Evolutionary conservation across 164 flowering plant species (phyloP).

Genomic region (Annona cherimola): DNA sequence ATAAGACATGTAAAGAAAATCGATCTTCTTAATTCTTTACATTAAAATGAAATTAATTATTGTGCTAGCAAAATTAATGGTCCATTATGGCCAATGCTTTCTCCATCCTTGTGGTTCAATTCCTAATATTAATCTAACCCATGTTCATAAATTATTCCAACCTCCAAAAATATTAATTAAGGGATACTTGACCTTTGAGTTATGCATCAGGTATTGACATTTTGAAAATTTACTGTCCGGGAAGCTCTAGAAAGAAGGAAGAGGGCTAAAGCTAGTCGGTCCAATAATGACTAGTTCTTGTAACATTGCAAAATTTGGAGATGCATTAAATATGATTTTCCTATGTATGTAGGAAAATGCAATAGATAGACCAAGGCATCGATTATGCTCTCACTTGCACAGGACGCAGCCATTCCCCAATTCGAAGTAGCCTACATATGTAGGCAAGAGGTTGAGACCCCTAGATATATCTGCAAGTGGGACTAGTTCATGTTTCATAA

Average conservation of each 20-base stretch:
- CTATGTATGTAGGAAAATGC: constrained; percentile 13
- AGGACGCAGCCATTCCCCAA: constrained; percentile 20
- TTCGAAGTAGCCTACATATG: constrained; percentile 9
- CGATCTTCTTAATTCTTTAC: constrained; percentile 2
- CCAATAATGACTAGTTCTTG: neutral
- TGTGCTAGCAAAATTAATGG: neutral
- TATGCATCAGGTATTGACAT: too few species aligned
- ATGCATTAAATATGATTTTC: constrained; percentile 10
- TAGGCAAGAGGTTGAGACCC: neutral
- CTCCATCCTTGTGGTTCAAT: too few species aligned
- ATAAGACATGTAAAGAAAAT: neutral
- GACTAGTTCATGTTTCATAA: neutral
- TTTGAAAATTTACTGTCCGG: neutral
- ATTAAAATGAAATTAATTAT: constrained; percentile 29
- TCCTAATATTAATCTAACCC: too few species aligned
- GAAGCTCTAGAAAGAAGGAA: constrained; percentile 12
- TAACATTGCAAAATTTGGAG: neutral
- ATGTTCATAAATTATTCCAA: neutral
- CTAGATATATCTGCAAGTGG: neutral
- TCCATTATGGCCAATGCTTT: neutral
- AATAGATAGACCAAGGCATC: constrained; percentile 11
- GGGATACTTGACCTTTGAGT: too few species aligned
- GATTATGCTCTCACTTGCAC: constrained; percentile 10
- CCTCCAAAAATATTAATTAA: too few species aligned
- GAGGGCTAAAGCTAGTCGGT: constrained; percentile 4